A percentile compares a stretch with the other conserved stretches of the same genome.
phyloP scores from a whole-genome alignment of 1,284 basidiomycete genomes.

The Microbotryum intermedium region DNA sequence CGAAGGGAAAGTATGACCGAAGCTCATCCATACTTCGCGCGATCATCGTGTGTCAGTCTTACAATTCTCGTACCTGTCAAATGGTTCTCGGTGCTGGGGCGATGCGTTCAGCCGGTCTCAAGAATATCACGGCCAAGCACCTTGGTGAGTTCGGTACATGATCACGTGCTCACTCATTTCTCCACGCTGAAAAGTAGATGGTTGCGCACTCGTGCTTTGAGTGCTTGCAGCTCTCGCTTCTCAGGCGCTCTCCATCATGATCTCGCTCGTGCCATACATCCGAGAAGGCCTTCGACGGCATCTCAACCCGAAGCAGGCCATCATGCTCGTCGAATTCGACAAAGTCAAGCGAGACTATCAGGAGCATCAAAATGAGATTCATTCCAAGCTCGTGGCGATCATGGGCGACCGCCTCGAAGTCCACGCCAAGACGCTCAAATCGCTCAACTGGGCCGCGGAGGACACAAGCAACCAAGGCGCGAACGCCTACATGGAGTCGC shows the following conservation, averaged over 20 bases:
- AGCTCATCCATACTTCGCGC: background rate
- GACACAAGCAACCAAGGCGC: slow-evolving; percentile 44
- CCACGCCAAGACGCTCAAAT: slow-evolving; percentile 69
- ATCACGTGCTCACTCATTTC: too few species aligned
- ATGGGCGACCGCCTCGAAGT: slow-evolving; percentile 90
- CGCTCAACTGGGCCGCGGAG: slow-evolving; percentile 63
- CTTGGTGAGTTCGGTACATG: slow-evolving; percentile 51
- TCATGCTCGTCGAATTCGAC: slow-evolving; percentile 96
- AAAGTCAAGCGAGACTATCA: slow-evolving; percentile 96
- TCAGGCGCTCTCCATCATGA: slow-evolving; percentile 87
- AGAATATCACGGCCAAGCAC: slow-evolving; percentile 98
- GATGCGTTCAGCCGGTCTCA: slow-evolving; percentile 92
- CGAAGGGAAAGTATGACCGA: background rate
- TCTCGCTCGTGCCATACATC: slow-evolving; percentile 91
- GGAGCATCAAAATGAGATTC: slow-evolving; percentile 98
- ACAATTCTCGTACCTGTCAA: slow-evolving; percentile 97
- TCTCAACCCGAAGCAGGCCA: slow-evolving; percentile 81
- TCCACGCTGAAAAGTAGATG: too few species aligned
- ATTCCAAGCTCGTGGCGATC: slow-evolving; percentile 92
- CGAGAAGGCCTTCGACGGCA: slow-evolving; percentile 89
- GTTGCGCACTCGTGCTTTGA: slow-evolving; percentile 9
- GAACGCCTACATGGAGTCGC: slow-evolving; percentile 76
- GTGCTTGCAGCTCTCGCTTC: slow-evolving; percentile 61
- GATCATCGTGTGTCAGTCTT: slow-evolving; percentile 49
- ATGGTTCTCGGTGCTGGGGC: slow-evolving; percentile 96